Evolutionary conservation across 495 filamentous ascomycete species (phyloP).

Genomic region (Neurospora sp.): DNA sequence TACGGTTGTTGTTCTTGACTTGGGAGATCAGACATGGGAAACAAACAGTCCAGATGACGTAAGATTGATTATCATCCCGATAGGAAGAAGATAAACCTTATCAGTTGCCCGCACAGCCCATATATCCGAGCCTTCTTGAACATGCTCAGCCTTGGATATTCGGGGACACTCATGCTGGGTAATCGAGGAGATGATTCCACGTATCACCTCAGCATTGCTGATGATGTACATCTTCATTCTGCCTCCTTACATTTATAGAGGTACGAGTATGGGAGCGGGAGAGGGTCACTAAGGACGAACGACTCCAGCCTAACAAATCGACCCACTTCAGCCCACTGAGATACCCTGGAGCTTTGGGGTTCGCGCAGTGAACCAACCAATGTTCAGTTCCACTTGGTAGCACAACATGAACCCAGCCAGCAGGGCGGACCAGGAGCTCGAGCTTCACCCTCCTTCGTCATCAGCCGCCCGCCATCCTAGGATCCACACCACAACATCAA

Average conservation of each 20-base stretch:
- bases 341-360: neutral
- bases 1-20: neutral
- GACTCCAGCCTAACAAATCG: neutral
- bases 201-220: neutral
- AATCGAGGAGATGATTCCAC: neutral
- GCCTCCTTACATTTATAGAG: neutral
- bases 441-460: slow-evolving; percentile 1
- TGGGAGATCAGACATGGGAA: neutral
- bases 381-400: neutral
- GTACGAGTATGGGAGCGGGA: neutral
- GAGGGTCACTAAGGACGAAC: neutral
- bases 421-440: neutral
- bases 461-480: slow-evolving; percentile 1
- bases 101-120: neutral
- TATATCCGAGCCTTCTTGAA: neutral
- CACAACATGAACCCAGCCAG: neutral
- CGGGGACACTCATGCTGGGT: neutral
- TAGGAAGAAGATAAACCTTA: neutral
- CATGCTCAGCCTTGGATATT: neutral
- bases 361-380: neutral
- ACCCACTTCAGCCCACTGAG: neutral
- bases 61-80: neutral
- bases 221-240: neutral
- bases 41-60: neutral
- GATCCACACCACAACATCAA: slow-evolving; percentile 4